These are phyloP conservation scores for Suillus fuscotomentosus DNA, from an alignment of 768 basidiomycete genomes.

Conservation along the genomic window DNA sequence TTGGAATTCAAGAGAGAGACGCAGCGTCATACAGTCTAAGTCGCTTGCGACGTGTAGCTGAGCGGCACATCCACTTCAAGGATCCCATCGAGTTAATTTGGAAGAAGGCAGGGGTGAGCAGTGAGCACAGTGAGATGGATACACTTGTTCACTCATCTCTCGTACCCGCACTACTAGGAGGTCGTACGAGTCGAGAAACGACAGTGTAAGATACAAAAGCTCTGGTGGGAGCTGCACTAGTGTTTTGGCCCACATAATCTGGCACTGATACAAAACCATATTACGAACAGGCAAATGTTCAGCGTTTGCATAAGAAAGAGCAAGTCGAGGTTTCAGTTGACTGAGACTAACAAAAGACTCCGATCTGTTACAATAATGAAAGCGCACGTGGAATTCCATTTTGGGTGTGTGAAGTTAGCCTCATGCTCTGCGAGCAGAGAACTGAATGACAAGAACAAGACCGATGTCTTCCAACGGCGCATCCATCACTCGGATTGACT, in stretches of 20 bases:
- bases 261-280: not conserved
- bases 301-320: not conserved
- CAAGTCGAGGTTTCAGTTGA: not conserved
- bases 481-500: constrained; percentile 8
- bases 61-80: constrained; percentile 28
- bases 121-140: constrained; percentile 1
- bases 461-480: constrained; percentile 12
- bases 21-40: constrained; percentile 42
- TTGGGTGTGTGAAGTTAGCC: not conserved
- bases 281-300: not conserved
- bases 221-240: constrained; percentile 37
- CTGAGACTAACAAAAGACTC: too few species aligned
- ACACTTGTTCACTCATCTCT: constrained; percentile 20
- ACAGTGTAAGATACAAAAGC: constrained; percentile 36
- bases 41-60: constrained; percentile 38
- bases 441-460: constrained; percentile 1
- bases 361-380: not conserved
- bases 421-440: not conserved
- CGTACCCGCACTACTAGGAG: constrained; percentile 30
- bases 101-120: constrained; percentile 28
- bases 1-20: constrained; percentile 27
- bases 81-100: constrained; percentile 38
- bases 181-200: constrained; percentile 33
- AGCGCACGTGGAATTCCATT: not conserved
- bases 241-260: constrained; percentile 5